Evolutionary conservation across 164 flowering plant genomes (phyloP), one percentile per base, ranked within the genome.

Genomic region (Paratinospora sagittata): DNA sequence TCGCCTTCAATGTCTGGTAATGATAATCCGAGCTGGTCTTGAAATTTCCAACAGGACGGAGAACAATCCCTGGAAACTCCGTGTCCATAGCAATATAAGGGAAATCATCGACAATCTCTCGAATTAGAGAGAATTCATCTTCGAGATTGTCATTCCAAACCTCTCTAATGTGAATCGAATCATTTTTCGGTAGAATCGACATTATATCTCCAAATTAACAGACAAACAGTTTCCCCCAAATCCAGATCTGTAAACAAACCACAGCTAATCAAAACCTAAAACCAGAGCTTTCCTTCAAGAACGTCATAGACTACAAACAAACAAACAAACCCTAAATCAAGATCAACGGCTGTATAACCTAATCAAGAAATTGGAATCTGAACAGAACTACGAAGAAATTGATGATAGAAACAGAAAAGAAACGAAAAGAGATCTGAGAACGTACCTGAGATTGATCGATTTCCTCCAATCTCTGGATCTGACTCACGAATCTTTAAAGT

Each of bases 21-120:
- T 78, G 71, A 39, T 67, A 82, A 9, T 83, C 84, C 34, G 81
- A 57, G 21, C 67, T 72, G 27, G 47, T 67, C 58, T 75, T 75
- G 55, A 75, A 78, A 47, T 45, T 72, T 9, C 82, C 82, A n/a
- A 79, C 70, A 0, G 82, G 84, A 16, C 82, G 80, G 10, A 80
- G 77, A 68, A 85, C 86, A 43, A 73, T 69, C 45, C 84, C 84
- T 0, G 83, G 83, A 58, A 76, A 79, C 73, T 83, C 85, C 8
- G 79, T 81, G 41, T 84, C 84, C 86, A 80, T 81, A 0, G 86
- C 87, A 41, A 82, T 67, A 73, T 82, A 84, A 6, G 85, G 87
- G 76, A 68, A 84, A 24, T 76, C 84, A 69, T 84, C 85, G 6
- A 84, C 85, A 10, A 81, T 76, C 23, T 78, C 80, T 8, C 85